Conservation (phyloP, 83 land plant species). For the Isoetes engelmannii region DNA sequence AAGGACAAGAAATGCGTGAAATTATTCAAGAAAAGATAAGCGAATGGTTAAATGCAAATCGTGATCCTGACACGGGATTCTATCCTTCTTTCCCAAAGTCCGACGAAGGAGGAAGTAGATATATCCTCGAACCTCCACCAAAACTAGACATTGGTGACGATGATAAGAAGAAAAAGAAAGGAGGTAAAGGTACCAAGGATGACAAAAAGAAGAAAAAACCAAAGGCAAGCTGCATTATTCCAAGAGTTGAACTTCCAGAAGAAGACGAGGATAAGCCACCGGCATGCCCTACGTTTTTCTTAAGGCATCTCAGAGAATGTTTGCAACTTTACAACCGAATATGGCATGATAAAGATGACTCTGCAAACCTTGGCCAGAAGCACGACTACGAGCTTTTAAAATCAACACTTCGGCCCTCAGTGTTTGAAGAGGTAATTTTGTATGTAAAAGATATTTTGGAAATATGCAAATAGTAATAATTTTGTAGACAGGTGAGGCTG, state of each 20-base stretch:
- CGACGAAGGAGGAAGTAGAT: conserved; percentile 35
- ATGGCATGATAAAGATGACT: conserved; percentile 45
- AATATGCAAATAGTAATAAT: neutral
- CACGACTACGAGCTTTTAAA: conserved; percentile 31
- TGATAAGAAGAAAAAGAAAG: conserved; percentile 26
- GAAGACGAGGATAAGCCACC: conserved; percentile 20
- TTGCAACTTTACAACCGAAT: conserved; percentile 16
- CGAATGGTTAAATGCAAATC: conserved; percentile 32
- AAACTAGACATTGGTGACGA: conserved; percentile 24
- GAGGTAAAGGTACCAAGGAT: conserved; percentile 9
- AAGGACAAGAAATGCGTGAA: conserved; percentile 45
- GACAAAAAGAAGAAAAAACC: conserved; percentile 14
- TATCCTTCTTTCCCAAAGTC: conserved; percentile 35
- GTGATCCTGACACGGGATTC: conserved; percentile 31
- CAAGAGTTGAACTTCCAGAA: conserved; percentile 15
- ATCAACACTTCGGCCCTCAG: conserved; percentile 28
- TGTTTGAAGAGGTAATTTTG: conserved; percentile 35
- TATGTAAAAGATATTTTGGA: neutral
- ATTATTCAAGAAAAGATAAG: conserved; percentile 39
- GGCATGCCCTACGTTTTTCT: conserved; percentile 29
- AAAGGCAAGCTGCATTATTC: conserved; percentile 10
- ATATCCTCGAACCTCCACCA: conserved; percentile 32
- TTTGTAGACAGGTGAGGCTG: conserved; percentile 14
- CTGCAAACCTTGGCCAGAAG: conserved; percentile 23
- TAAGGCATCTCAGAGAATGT: conserved; percentile 16